Evolutionary conservation across 306 rosid species (phyloP), one percentile per base, ranked within the genome.

Genomic region (Dryas drummondii): DNA sequence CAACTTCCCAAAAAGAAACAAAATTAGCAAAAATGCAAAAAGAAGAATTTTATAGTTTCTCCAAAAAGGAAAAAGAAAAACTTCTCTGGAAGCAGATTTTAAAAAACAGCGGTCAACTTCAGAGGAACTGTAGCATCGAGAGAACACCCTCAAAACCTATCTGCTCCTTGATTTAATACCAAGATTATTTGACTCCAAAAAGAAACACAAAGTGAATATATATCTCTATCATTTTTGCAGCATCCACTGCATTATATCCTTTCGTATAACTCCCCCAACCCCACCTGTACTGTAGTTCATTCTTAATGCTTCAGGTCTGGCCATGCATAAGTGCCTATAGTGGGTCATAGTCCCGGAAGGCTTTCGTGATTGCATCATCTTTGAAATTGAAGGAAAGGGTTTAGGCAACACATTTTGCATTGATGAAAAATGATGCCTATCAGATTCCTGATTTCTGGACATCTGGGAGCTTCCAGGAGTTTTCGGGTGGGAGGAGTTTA

Each of bases 161-260:
- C 6, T 68, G 10, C 67, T 12, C 47, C 76, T 26, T 5, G 7
- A 58, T 22, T 60, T 44, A 12, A 45, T 45, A 37, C 2, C 68
- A 32, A 12, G 53, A 68, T n/a, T 12, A 13, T 14, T 3, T n/a
- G 14, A 9, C 53, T 4, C n/a, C 68, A 14, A 62, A 0, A 10
- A 49, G 42, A 58, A 63, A 19, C 48, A 6, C 63, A 45, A 26
- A 16, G 12, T 8, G 44, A 26, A 32, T 5, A 10, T 62, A 13
- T 17, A 22, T 52, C 52, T 5, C 62, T 51, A 62, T 71, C 75
- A 88, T 70, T 80, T 86, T 70, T 59, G 89, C 80, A 71, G 76
- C 94, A 93, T 86, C 94, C 97, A 93, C 66, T 85, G 91, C 91
- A 80, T 68, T 78, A 93, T 86, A 79, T 93, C 97, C 57, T 78